Base-by-base conservation (phyloP, 2,329 filamentous ascomycete species). In the Penicillium crustosum region DNA sequence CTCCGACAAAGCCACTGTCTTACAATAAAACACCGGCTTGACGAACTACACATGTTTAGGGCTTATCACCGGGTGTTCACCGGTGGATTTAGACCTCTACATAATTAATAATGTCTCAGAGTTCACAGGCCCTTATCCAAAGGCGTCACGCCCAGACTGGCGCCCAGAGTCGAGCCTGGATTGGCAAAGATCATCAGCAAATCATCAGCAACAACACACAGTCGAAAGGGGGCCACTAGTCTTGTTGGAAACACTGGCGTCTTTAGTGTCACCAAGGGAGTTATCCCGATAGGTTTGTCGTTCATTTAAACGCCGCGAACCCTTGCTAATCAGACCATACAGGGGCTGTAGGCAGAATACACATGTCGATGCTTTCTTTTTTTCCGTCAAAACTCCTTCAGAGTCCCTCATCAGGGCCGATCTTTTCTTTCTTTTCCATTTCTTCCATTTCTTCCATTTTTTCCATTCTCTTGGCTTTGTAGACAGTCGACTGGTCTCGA, bases 101-200 rank as follows among this genome's bases (percentile, higher is more conserved):
- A 23, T 23, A n/a, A 52, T 53, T 36, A 35, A 53, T 49, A 12
- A 35, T 49, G 47, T 49, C 29, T 47, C 45, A 48, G 31, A 48
- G 3, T n/a, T 10, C 19, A 3, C 2, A 23, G 7, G 19, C 13
- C 35, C 23, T 45, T 49, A 15, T 43, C 47, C 35, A 49, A 55
- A 55, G 61, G 63, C 61, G 64, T 62, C 8, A 49, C 61, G 61
- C 62, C 21, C 52, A 54, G 57, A 25, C 59, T 64, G 8, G 52
- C 59, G 61, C 62, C 21, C 47, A 54, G 56, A 25, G 1, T 36
- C 52, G 56, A 53, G 43, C 59, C 6, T 19, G 31, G 59, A 58
- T 55, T 50, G 62, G 50, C 56, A 62, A 45, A 47, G 61, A 49
- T 55, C 47, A 21, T 21, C 53, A 50, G 43, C 57, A 49, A 65